These are phyloP conservation scores for Apiospora aurea DNA, from an alignment of 2,329 filamentous ascomycete genomes.

Conservation along the genomic window DNA sequence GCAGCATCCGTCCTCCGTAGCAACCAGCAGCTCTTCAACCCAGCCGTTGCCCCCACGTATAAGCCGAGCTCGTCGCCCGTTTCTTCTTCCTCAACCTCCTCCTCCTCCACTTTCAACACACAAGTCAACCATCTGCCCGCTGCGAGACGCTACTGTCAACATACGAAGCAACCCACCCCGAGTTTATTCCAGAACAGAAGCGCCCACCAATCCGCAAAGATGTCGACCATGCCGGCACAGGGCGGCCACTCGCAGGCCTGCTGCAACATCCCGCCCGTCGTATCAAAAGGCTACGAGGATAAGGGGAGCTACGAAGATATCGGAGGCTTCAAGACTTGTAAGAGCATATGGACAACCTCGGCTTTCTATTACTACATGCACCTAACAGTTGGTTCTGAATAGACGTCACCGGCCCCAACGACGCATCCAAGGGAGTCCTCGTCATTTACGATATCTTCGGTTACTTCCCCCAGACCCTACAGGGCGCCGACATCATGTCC, in stretches of 20 bases:
- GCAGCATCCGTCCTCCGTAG: neutral
- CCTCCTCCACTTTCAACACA: neutral
- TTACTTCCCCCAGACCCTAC: constrained; percentile 73
- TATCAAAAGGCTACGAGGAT: constrained; percentile 60
- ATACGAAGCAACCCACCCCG: neutral
- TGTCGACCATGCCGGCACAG: constrained; percentile 59
- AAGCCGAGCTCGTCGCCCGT: neutral
- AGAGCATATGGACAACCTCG: constrained; percentile 25
- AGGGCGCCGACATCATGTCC: constrained; percentile 73
- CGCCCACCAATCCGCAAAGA: constrained; percentile 37
- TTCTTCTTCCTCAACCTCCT: neutral
- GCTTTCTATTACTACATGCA: neutral
- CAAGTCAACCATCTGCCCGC: neutral
- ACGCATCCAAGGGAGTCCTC: constrained; percentile 64
- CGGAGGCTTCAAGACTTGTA: constrained; percentile 62
- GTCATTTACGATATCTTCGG: constrained; percentile 75
- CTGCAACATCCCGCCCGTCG: constrained; percentile 65
- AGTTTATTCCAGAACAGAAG: neutral
- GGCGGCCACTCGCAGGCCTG: constrained; percentile 63
- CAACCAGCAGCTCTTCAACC: constrained; percentile 3
- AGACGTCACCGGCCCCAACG: constrained; percentile 56
- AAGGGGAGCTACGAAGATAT: constrained; percentile 65
- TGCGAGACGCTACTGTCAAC: neutral
- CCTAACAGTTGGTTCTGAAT: constrained; percentile 30
- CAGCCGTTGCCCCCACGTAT: constrained; percentile 3